A percentile compares a stretch with the other conserved stretches of the same genome.
Conservation (phyloP, 768 basidiomycete genomes). For the Collybia sp. region DNA sequence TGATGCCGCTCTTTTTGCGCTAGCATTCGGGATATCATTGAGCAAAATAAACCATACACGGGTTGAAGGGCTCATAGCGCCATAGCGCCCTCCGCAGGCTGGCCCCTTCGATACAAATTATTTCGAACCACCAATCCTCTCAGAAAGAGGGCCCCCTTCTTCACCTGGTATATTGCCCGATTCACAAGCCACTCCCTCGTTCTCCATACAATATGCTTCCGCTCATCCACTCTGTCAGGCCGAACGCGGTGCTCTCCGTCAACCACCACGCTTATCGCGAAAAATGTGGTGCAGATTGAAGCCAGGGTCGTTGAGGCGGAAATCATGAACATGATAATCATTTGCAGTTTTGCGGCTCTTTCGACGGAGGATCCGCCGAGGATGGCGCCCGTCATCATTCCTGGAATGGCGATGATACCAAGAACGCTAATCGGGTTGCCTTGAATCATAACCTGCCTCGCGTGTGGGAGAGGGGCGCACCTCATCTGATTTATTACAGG, state of each 20-base stretch:
- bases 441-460: not conserved
- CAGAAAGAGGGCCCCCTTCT: not conserved
- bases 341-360: slow-evolving; percentile 82
- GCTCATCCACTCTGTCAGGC: slow-evolving; percentile 54
- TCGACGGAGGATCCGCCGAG: slow-evolving; percentile 82
- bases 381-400: slow-evolving; percentile 92
- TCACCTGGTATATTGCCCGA: slow-evolving; percentile 1
- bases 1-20: too few relatives aligned
- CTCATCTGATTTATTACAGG: slow-evolving; percentile 88
- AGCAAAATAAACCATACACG: too few relatives aligned
- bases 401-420: slow-evolving; percentile 76
- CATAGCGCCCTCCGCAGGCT: too few relatives aligned
- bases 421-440: slow-evolving; percentile 43
- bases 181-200: slow-evolving; percentile 10
- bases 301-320: slow-evolving; percentile 72
- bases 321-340: slow-evolving; percentile 96
- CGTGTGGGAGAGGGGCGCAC: slow-evolving; percentile 22
- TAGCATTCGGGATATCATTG: too few relatives aligned
- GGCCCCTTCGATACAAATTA: too few relatives aligned
- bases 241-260: slow-evolving; percentile 66
- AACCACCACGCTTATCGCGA: slow-evolving; percentile 57
- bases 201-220: slow-evolving; percentile 19
- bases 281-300: slow-evolving; percentile 57
- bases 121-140: too few relatives aligned
- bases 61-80: too few relatives aligned